A percentile compares a stretch with the other conserved stretches of the same genome.
Evolutionary conservation across 2,329 filamentous ascomycete genomes (phyloP).

Genomic region (Aspergillus amoenus): DNA sequence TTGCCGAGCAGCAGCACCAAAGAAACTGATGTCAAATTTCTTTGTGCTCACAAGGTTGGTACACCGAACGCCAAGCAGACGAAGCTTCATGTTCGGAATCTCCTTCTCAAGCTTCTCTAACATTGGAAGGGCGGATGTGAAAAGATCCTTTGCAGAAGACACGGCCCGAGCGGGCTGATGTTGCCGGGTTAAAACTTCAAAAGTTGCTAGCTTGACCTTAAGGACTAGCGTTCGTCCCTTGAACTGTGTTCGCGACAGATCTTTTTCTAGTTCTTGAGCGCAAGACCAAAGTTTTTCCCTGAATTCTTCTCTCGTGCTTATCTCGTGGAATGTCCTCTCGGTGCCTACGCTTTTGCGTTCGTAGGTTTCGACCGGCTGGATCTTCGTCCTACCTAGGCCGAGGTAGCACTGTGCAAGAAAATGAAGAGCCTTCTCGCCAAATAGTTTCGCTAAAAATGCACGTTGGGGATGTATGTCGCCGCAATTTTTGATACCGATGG

Average conservation of each 20-base stretch:
- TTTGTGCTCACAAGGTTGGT: constrained; percentile 85
- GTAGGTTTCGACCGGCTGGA: constrained; percentile 84
- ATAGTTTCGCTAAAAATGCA: constrained; percentile 71
- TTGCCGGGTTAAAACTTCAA: constrained; percentile 86
- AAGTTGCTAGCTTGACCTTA: constrained; percentile 93
- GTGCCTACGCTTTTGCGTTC: constrained; percentile 93
- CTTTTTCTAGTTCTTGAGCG: constrained; percentile 82
- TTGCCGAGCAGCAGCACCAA: constrained; percentile 52
- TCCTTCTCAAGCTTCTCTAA: constrained; percentile 81
- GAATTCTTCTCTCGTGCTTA: constrained; percentile 66
- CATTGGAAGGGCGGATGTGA: constrained; percentile 77
- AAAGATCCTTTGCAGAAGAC: constrained; percentile 74
- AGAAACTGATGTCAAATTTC: constrained; percentile 78
- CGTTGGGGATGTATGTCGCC: constrained; percentile 81
- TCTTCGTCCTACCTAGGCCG: constrained; percentile 78
- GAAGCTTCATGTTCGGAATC: constrained; percentile 72
- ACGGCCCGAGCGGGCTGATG: constrained; percentile 69
- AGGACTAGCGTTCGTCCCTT: constrained; percentile 89
- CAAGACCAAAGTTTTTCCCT: constrained; percentile 76
- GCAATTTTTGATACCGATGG: constrained; percentile 83
- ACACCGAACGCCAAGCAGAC: constrained; percentile 85
- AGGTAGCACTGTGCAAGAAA: constrained; percentile 84
- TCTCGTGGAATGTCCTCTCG: constrained; percentile 84
- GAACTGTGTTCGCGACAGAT: constrained; percentile 74
- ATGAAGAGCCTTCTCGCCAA: constrained; percentile 86